Percentiles rank a stretch among this genome's conserved stretches.
These are phyloP conservation scores for Curvularia sp. DNA, from an alignment of 2,329 filamentous ascomycete genomes.

Conservation along the genomic window DNA sequence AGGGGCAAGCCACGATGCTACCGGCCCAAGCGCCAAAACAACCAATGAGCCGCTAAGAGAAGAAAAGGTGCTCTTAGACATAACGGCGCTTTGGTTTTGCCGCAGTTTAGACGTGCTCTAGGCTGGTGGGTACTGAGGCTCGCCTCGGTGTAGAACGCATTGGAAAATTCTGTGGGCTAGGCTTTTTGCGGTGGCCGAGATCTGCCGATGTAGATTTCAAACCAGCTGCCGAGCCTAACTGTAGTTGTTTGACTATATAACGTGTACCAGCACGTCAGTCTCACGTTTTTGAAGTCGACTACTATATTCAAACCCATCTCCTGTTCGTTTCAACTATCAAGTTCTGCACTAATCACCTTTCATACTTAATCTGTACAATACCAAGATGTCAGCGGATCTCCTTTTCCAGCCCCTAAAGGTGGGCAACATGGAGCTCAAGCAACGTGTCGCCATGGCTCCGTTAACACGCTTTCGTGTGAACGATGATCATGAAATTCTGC, in stretches of 20 bases:
- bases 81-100: not conserved
- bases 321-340: too few species aligned
- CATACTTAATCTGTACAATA: constrained; percentile 1
- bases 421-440: constrained; percentile 44
- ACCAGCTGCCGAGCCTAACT: constrained; percentile 11
- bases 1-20: not conserved
- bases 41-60: not conserved
- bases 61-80: not conserved
- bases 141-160: constrained; percentile 8
- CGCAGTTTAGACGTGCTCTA: not conserved
- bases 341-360: not conserved
- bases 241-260: constrained; percentile 13
- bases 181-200: constrained; percentile 17
- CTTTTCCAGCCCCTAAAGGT: constrained; percentile 49
- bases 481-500: constrained; percentile 58
- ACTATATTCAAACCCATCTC: not conserved
- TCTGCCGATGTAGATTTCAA: constrained; percentile 23
- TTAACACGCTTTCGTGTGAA: constrained; percentile 53
- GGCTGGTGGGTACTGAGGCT: not conserved
- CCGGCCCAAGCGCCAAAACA: not conserved
- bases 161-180: constrained; percentile 17
- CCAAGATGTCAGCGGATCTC: constrained; percentile 36
- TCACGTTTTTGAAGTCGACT: not conserved
- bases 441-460: constrained; percentile 49
- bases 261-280: not conserved